Evolutionary conservation across 2,329 filamentous ascomycete genomes (phyloP).

Genomic region (Stachybotrys elegans): DNA sequence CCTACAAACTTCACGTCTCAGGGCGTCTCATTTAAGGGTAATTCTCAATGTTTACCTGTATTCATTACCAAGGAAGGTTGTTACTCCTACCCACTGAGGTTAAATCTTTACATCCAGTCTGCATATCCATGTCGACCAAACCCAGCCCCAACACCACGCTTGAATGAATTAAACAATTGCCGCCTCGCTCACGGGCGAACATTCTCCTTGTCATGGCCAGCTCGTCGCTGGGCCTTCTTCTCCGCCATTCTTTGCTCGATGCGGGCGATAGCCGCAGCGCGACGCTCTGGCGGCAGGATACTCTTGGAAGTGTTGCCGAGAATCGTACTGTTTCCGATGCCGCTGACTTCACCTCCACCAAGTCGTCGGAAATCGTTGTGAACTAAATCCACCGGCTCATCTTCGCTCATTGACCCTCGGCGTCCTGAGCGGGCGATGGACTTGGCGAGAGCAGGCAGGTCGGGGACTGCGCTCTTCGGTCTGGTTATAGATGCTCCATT

Average conservation of each 20-base stretch:
- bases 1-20: too few species aligned
- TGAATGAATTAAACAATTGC: not conserved
- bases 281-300: constrained; percentile 43
- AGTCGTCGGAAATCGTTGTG: constrained; percentile 40
- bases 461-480: constrained; percentile 17
- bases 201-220: constrained; percentile 47
- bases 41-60: too few species aligned
- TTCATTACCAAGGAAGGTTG: too few species aligned
- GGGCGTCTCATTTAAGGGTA: too few species aligned
- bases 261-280: constrained; percentile 49
- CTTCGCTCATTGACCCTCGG: constrained; percentile 16
- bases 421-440: constrained; percentile 14
- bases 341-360: constrained; percentile 30
- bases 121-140: too few species aligned
- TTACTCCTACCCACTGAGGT: too few species aligned
- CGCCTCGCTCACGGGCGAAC: constrained; percentile 27
- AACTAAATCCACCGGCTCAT: constrained; percentile 38
- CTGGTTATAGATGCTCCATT: constrained; percentile 19
- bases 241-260: constrained; percentile 50
- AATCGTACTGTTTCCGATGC: constrained; percentile 22
- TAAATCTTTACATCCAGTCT: too few species aligned
- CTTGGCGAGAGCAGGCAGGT: constrained; percentile 21
- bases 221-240: constrained; percentile 32
- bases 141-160: constrained; percentile 17
- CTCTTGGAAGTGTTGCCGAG: constrained; percentile 35